These are phyloP conservation scores for Piromyces sp. DNA, from an alignment of 192 early-diverging fungal species.

Conservation along the genomic window DNA sequence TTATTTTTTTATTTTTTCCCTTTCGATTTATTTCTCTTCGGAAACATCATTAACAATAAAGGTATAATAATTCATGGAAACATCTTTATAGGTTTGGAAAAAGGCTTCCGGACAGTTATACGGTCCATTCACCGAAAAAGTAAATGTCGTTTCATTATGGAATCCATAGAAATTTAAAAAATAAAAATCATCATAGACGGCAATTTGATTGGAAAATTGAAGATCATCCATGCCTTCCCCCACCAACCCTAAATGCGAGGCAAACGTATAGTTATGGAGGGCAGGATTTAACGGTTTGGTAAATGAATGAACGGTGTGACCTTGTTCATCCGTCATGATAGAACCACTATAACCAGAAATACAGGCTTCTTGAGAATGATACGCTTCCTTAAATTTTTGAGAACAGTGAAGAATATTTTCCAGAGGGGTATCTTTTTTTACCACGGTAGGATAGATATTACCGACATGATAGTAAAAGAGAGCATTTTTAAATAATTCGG, in stretches of 20 bases:
- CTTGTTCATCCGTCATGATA: not conserved
- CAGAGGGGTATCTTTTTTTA: not conserved
- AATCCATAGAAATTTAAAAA: not conserved
- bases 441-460: not conserved
- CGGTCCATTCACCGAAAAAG: not conserved
- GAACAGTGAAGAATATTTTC: not conserved
- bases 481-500: not conserved
- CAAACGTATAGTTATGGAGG: not conserved
- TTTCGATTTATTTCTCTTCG: not conserved
- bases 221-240: not conserved
- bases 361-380: not conserved
- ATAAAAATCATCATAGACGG: not conserved
- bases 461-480: not conserved
- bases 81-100: not conserved
- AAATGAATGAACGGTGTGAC: not conserved
- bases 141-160: not conserved
- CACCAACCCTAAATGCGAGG: not conserved
- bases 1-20: no score
- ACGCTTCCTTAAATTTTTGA: not conserved
- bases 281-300: no score
- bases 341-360: not conserved
- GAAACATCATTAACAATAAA: not conserved
- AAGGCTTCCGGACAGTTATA: not conserved
- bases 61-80: not conserved
- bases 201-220: not conserved